Conservation (phyloP, 2,329 filamentous ascomycete species). For the Ceratocystis cacaofunesta region DNA sequence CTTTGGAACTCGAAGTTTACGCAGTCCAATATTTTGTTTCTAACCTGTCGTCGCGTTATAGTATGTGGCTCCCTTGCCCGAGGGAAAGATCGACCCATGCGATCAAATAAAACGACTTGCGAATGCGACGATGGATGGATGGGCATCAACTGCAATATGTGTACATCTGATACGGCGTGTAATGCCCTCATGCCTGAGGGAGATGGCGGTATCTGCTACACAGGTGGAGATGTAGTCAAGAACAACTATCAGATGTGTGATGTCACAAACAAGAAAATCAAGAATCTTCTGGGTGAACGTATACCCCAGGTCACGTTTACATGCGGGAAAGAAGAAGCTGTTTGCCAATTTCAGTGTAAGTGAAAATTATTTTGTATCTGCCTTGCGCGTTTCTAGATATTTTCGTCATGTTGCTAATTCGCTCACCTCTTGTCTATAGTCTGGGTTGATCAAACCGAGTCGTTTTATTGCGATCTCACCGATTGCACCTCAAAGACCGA, state of each 20-base stretch:
- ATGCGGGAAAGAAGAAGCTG: slow-evolving; percentile 57
- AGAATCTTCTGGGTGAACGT: slow-evolving; percentile 68
- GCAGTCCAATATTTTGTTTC: neutral
- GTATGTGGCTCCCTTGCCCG: slow-evolving; percentile 79
- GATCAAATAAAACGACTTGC: slow-evolving; percentile 51
- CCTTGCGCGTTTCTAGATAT: neutral
- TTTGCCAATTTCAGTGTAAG: slow-evolving; percentile 91
- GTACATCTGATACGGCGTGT: slow-evolving; percentile 68
- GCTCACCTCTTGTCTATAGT: slow-evolving; percentile 35
- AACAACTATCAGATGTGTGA: slow-evolving; percentile 97
- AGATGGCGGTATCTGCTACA: slow-evolving; percentile 79
- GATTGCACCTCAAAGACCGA: slow-evolving; percentile 62
- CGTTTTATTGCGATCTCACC: slow-evolving; percentile 86
- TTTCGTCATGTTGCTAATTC: neutral
- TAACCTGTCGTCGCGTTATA: slow-evolving; percentile 20
- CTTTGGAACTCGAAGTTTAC: neutral
- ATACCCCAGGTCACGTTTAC: slow-evolving; percentile 90
- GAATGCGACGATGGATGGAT: slow-evolving; percentile 86
- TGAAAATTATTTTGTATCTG: neutral
- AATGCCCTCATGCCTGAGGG: slow-evolving; percentile 73
- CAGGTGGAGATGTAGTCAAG: slow-evolving; percentile 76
- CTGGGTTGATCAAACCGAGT: slow-evolving; percentile 88
- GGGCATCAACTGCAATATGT: slow-evolving; percentile 97
- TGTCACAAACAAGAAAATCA: slow-evolving; percentile 90
- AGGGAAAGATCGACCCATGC: slow-evolving; percentile 62